Evolutionary conservation across 495 filamentous ascomycete genomes (phyloP), one percentile per base, ranked within the genome.

Genomic region (Pyrenula aspistea): DNA sequence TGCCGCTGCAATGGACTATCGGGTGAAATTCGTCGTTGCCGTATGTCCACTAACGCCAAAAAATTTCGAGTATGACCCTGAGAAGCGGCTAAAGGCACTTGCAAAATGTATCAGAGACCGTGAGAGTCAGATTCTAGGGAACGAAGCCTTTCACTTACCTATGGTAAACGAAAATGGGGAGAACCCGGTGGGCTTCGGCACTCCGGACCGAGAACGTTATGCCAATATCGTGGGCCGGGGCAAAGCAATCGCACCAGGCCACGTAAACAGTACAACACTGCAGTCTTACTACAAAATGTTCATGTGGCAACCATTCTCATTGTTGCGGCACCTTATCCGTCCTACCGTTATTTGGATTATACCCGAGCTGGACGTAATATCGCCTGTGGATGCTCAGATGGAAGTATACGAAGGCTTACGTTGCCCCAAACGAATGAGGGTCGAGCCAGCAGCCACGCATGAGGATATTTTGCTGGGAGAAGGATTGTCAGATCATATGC

Each of bases 111-210:
- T 58, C 22, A 48, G 61, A 55, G 68, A 69, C 57, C 65, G 67
- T 0, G 67, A 63, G 36, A 60, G 62, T 1, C 61, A 61, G 22
- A 3, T 61, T 1, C 25, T 10, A n/a, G 64, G 61, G 0, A 72
- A 65, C 54, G 23, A 21, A 15, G 58, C 62, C 1, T 57, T 61
- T 36, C 62, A 56, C 54, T 2, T 66, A 2, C 61, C 59, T 3
- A 56, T 63, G 1, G 56, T 74, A 47, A 68, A 60, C n/a, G 15
- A 54, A 11, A 59, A 63, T 2, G 73, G 73, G 1, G 68, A 73
- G 25, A 76, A 73, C 42, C 66, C 65, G 1, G 58, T 56, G 19
- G 71, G 68, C 19, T 57, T 66, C 53, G 55, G 56, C 49, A 24
- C 60, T 42, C 47, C 31, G 23, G 63, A 61, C 10, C 24, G 55